These are phyloP conservation scores for Candida smagusa DNA, from an alignment of 1,139 yeast genomes.

Conservation along the genomic window DNA sequence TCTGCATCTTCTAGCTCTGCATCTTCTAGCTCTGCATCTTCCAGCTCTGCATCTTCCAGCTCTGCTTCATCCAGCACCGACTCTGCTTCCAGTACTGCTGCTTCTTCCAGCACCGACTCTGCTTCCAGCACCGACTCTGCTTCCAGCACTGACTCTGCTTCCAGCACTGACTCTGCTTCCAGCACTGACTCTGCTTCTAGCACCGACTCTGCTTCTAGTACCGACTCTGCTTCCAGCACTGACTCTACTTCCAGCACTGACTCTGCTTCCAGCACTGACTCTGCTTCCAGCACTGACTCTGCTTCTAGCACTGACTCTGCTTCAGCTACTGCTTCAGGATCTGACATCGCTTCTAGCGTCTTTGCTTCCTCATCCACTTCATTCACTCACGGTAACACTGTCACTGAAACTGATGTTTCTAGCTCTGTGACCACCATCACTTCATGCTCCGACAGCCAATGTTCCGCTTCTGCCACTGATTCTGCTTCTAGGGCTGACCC, in stretches of 20 bases:
- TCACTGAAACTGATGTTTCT: slow-evolving; percentile 7
- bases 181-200: slow-evolving; percentile 1
- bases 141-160: no score
- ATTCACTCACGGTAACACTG: not conserved
- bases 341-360: not conserved
- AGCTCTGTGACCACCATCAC: slow-evolving; percentile 29
- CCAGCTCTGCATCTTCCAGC: no score
- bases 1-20: slow-evolving; percentile 2
- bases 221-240: slow-evolving; percentile 25
- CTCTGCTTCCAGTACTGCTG: no score
- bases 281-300: slow-evolving; percentile 15
- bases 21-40: no score
- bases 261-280: slow-evolving; percentile 25
- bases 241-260: slow-evolving; percentile 41
- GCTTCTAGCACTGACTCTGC: not conserved
- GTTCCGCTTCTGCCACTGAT: slow-evolving; percentile 21
- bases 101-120: no score
- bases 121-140: no score
- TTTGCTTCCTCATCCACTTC: not conserved
- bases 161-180: no score
- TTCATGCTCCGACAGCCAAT: slow-evolving; percentile 25
- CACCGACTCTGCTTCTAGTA: slow-evolving; percentile 14
- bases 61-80: no score
- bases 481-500: no score
- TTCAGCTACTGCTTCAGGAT: not conserved